These are phyloP conservation scores for Roridomyces roridus DNA, from an alignment of 768 basidiomycete genomes.

Conservation along the genomic window DNA sequence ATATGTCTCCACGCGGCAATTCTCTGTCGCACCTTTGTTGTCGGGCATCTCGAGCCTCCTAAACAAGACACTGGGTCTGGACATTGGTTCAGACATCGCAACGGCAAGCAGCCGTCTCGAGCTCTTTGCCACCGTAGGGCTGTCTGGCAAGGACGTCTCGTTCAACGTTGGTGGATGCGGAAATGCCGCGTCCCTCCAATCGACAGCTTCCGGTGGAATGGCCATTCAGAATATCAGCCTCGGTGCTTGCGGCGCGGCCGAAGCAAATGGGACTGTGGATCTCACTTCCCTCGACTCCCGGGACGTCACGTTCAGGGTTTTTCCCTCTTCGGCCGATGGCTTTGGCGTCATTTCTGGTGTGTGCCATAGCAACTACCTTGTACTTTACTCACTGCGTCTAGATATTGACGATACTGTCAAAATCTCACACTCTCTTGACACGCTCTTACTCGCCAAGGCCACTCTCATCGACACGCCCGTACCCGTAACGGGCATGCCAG, in stretches of 20 bases:
- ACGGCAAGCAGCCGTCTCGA: constrained; percentile 37
- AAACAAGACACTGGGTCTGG: constrained; percentile 32
- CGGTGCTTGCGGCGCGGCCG: constrained; percentile 34
- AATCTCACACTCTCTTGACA: constrained; percentile 45
- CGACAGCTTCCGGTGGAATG: constrained; percentile 41
- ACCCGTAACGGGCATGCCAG: constrained; percentile 53
- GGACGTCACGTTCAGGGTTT: constrained; percentile 36
- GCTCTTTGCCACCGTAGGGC: constrained; percentile 40
- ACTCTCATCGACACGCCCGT: constrained; percentile 47
- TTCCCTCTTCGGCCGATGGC: constrained; percentile 41
- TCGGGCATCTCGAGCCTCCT: constrained; percentile 29
- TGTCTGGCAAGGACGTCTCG: constrained; percentile 38
- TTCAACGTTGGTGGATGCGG: constrained; percentile 41
- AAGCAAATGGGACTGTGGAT: constrained; percentile 23
- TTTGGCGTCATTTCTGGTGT: constrained; percentile 52
- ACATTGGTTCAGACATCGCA: constrained; percentile 35
- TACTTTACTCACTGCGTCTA: constrained; percentile 15
- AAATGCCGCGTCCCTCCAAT: constrained; percentile 26
- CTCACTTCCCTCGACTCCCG: constrained; percentile 27
- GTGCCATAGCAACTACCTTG: no score
- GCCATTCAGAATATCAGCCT: constrained; percentile 37
- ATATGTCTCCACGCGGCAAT: constrained; percentile 41
- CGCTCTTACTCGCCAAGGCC: constrained; percentile 37
- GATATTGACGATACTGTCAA: constrained; percentile 55
- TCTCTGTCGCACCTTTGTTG: constrained; percentile 31